Evolutionary conservation across 2,329 filamentous ascomycete species (phyloP).

Genomic region (Rutstroemia sydowiana): DNA sequence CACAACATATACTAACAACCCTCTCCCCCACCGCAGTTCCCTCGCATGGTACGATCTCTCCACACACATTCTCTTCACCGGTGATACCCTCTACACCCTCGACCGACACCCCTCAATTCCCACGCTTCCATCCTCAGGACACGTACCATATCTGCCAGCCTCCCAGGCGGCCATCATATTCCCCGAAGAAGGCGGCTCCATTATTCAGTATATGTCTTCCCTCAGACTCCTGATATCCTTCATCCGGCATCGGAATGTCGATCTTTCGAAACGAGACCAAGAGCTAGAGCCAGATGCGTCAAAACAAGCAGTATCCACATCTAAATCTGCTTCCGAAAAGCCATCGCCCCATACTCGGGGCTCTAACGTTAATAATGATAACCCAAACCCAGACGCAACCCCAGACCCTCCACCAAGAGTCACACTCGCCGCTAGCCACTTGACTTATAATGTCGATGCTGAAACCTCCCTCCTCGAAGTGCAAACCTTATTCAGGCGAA

Average conservation of each 20-base stretch:
- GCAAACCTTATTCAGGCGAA: slow-evolving; percentile 28
- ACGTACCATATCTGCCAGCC: slow-evolving; percentile 15
- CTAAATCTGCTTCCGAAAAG: too few species aligned
- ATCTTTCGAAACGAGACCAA: slow-evolving; percentile 18
- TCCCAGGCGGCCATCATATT: slow-evolving; percentile 32
- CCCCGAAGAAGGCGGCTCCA: slow-evolving; percentile 32
- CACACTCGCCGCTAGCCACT: slow-evolving; percentile 32
- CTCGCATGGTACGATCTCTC: slow-evolving; percentile 18
- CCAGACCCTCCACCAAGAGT: slow-evolving; percentile 12
- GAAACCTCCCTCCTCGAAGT: slow-evolving; percentile 32
- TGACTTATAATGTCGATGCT: slow-evolving; percentile 32
- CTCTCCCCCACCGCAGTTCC: neutral
- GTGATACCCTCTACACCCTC: slow-evolving; percentile 39
- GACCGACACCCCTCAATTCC: slow-evolving; percentile 24
- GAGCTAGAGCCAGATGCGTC: slow-evolving; percentile 15
- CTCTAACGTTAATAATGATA: too few species aligned
- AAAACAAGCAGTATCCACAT: neutral
- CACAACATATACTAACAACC: neutral
- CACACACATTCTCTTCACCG: slow-evolving; percentile 38
- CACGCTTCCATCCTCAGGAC: slow-evolving; percentile 20
- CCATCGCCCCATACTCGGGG: too few species aligned
- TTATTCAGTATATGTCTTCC: slow-evolving; percentile 33
- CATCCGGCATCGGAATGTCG: slow-evolving; percentile 29
- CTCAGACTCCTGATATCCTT: slow-evolving; percentile 32
- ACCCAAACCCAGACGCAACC: too few species aligned